Conservation (phyloP, 2,329 filamentous ascomycete species). For the Diaporthe ampelina region DNA sequence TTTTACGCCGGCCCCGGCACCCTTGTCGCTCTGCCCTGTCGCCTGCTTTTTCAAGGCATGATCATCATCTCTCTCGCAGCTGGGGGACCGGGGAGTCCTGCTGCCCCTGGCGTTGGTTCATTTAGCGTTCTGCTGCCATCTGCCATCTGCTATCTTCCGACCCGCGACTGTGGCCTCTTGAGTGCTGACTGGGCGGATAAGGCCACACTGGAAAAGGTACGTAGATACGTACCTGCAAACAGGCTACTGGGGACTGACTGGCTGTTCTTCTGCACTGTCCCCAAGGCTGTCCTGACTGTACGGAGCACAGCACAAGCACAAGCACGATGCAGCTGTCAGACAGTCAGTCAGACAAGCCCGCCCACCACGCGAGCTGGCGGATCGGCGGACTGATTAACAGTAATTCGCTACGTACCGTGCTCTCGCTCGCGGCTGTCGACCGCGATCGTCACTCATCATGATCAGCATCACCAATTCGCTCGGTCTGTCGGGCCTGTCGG, state of each 20-base stretch:
- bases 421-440: slow-evolving; percentile 15
- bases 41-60: slow-evolving; percentile 26
- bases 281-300: slow-evolving; percentile 4
- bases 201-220: background rate
- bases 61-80: slow-evolving; percentile 29
- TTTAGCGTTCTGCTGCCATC: slow-evolving; percentile 22
- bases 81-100: background rate
- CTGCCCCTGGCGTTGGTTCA: background rate
- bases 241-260: no score
- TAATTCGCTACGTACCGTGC: slow-evolving; percentile 3
- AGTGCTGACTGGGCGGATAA: background rate
- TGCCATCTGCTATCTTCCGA: slow-evolving; percentile 31
- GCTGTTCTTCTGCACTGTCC: background rate
- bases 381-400: background rate
- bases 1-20: slow-evolving; percentile 6
- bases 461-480: slow-evolving; percentile 20
- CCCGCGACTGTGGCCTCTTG: background rate
- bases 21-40: slow-evolving; percentile 8
- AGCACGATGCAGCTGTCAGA: slow-evolving; percentile 8
- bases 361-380: slow-evolving; percentile 28
- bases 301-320: background rate
- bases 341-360: background rate
- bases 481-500: background rate
- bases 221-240: background rate
- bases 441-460: slow-evolving; percentile 16